A percentile compares a stretch with the other conserved stretches of the same genome.
Conservation (phyloP, 2,329 filamentous ascomycete genomes). For the Oidium heveae region DNA sequence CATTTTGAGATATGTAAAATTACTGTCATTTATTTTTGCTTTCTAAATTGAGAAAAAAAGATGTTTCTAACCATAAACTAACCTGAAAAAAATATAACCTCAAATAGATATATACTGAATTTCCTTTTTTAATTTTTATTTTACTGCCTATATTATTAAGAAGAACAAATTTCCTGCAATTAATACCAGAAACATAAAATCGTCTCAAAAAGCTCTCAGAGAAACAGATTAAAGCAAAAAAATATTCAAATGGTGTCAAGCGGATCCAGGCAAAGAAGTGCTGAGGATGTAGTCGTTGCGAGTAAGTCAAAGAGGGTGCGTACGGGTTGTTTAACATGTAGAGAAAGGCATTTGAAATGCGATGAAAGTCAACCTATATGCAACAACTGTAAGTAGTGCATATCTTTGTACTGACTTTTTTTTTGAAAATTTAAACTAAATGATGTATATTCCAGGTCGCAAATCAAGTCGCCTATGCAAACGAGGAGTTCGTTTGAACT, state of each 20-base stretch:
- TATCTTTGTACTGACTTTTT: constrained; percentile 16
- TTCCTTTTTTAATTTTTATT: too few relatives aligned
- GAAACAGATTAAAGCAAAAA: too few relatives aligned
- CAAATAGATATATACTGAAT: too few relatives aligned
- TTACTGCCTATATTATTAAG: too few relatives aligned
- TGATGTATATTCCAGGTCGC: constrained; percentile 25
- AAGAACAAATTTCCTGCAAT: too few relatives aligned
- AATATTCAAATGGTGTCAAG: not conserved
- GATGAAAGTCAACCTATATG: constrained; percentile 36
- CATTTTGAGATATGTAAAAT: too few relatives aligned
- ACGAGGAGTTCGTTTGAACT: constrained; percentile 68
- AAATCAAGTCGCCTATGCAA: constrained; percentile 75
- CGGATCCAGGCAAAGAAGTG: not conserved
- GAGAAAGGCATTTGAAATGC: constrained; percentile 75
- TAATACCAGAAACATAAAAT: too few relatives aligned
- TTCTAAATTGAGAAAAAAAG: too few relatives aligned
- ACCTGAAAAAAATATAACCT: too few relatives aligned
- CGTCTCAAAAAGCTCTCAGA: too few relatives aligned
- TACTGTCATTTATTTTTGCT: too few relatives aligned
- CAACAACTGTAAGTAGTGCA: not conserved
- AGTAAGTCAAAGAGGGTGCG: constrained; percentile 61
- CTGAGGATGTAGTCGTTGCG: constrained; percentile 5
- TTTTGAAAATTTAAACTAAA: constrained; percentile 13
- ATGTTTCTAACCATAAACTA: too few relatives aligned
- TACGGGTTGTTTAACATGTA: constrained; percentile 75